A percentile compares a stretch with the other conserved stretches of the same genome.
phyloP scores from a whole-genome alignment of 139 green algal genomes.

The Gonium pectorale region DNA sequence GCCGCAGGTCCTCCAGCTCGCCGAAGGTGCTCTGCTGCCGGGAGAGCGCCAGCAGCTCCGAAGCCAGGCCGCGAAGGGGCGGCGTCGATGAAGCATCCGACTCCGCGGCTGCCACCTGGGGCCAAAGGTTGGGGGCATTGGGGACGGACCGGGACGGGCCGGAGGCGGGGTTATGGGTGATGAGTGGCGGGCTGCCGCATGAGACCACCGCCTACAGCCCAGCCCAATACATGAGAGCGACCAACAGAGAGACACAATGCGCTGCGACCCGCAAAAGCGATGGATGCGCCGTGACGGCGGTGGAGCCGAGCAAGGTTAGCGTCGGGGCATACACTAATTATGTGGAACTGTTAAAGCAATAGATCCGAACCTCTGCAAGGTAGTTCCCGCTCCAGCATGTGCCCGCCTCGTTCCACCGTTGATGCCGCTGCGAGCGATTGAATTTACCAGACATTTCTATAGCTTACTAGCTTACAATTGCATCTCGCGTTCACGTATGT shows the following conservation, averaged over 20 bases:
- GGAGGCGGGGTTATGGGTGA: no score
- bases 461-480: not conserved
- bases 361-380: conserved; percentile 1
- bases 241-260: no score
- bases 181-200: no score
- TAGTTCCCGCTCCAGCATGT: conserved; percentile 13
- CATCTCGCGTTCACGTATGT: no score
- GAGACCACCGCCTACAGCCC: no score
- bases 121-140: not conserved
- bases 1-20: conserved; percentile 56
- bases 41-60: conserved; percentile 42
- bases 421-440: conserved; percentile 20
- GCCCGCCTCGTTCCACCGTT: conserved; percentile 25
- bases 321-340: no score
- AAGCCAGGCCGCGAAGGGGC: conserved; percentile 9
- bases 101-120: not conserved
- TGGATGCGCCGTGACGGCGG: no score
- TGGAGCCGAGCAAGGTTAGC: no score
- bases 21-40: conserved; percentile 51
- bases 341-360: no score
- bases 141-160: no score
- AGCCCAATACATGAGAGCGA: no score
- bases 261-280: no score
- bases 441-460: conserved; percentile 38
- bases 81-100: not conserved